Evolutionary conservation across 805 yeast species (phyloP), one percentile per base, ranked within the genome.

Genomic region (Dipodascus geniculatus): DNA sequence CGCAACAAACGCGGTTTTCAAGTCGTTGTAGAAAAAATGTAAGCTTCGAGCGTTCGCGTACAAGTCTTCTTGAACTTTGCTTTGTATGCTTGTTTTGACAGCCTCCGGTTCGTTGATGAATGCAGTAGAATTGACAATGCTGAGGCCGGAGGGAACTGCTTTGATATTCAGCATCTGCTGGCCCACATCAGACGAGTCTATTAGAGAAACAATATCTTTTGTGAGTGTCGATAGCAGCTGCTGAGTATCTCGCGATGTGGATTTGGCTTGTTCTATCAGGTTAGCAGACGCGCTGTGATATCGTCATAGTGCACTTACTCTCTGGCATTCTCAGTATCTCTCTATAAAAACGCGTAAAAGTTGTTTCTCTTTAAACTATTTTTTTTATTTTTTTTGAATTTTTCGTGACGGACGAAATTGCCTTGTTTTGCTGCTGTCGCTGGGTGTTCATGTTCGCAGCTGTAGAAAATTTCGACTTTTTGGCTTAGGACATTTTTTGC

Each of bases 11-110:
- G 49, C 49, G 4, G 49, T 22, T 22, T 47, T 47, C 17, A 47
- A 9, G 28, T 47, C 31, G 28, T 22, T 22, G 17, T 47, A 49
- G 54, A 51, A 14, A 54, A 38, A 17, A 33, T 22, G 52, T 55
- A 59, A 2, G 52, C 44, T 3, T 50, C 53, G 19, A 23, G 22
- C 19, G 44, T 55, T 28, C 58, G 55, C 52, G 59, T 62, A 2
- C 17, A 52, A 31, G 51, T 35, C 19, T 11, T 38, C 8, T n/a
- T 14, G 8, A 17, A n/a, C 8, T 38, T 38, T 38, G 20, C 20
- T 17, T 9, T 16, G 44, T 38, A 38, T 38, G 14, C 44, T 38
- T 14, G 44, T 38, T n/a, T 38, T 38, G 4, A 17, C 6, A 17
- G 4, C 44, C 14, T 14, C 8, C 4, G 4, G 4, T n/a, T 38